Evolutionary conservation across 2,329 filamentous ascomycete genomes (phyloP).

Genomic region (Epichloe hybrida): DNA sequence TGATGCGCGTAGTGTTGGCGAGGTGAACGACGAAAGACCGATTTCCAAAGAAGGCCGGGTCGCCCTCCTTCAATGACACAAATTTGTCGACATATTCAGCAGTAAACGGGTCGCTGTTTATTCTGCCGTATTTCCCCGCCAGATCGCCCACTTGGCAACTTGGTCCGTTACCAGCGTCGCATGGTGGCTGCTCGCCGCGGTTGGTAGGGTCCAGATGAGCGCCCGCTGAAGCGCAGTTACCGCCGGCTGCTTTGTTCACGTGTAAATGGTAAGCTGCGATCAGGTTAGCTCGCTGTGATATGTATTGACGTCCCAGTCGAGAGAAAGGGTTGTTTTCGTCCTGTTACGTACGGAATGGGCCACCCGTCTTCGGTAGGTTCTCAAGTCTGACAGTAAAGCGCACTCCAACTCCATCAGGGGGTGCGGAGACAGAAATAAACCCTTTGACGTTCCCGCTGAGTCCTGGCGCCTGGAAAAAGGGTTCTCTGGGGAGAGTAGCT

Average conservation of each 20-base stretch:
- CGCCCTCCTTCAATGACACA: constrained; percentile 36
- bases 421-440: constrained; percentile 32
- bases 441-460: constrained; percentile 30
- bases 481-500: constrained; percentile 39
- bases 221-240: constrained; percentile 57
- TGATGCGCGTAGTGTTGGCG: constrained; percentile 48
- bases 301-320: not conserved
- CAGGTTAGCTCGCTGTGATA: not conserved
- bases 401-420: constrained; percentile 39
- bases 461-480: constrained; percentile 40
- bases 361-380: constrained; percentile 43
- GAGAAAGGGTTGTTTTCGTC: not conserved
- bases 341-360: constrained; percentile 44
- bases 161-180: constrained; percentile 40
- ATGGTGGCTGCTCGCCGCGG: constrained; percentile 48
- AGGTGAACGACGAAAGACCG: constrained; percentile 52
- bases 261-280: constrained; percentile 59
- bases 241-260: constrained; percentile 43
- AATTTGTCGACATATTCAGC: constrained; percentile 42
- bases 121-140: constrained; percentile 57
- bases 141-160: constrained; percentile 68
- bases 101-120: constrained; percentile 36
- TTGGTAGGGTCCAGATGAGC: constrained; percentile 59
- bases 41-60: constrained; percentile 49
- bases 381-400: constrained; percentile 40